Base-by-base conservation (phyloP, 2,329 filamentous ascomycete species). In the Fusarium drepaniforme region DNA sequence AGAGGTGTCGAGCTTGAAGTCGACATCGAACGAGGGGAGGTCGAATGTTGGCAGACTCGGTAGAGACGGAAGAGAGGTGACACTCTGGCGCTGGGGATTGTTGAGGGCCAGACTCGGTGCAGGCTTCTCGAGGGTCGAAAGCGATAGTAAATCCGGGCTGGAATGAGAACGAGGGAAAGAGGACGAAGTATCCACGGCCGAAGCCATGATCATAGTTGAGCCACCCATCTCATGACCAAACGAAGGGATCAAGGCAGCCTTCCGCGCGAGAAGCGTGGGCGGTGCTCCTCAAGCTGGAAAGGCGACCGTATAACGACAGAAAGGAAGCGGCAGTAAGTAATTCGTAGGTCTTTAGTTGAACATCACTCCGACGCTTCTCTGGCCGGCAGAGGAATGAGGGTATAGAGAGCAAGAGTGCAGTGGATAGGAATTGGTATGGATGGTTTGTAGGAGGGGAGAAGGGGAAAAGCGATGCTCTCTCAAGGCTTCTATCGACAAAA, bases 1-100 rank as follows among this genome's bases (percentile, higher is more conserved):
- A 21, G 84, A 85, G 6, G 85, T 85, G 75, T 88, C 85, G 77
- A 90, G 83, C 49, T 87, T 82, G 73, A 85, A 82, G 73, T 85
- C 85, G 75, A 87, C 84, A 72, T 89, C 86, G 80, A 91, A 88
- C 1, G 87, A 86, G 42, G 88, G 86, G 38, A 91, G 81, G 68
- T 89, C 87, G 79, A 90, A 89, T 68, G 82, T 79, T 16, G 86
- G 82, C 25, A 85, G 78, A 65, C 38, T 70, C 30, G 77, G 61
- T 68, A 79, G 46, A 42, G 68, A 59, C 28, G 68, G 65, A 11
- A 75, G 64, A 49, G 68, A 68, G 46, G 74, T 62, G 35, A 68
- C 59, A 68, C 69, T 78, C 62, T 69, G 68, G 57, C 70, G 70
- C 40, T 79, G 73, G 16, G 72, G 70, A 18, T 68, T 66, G 51